These are phyloP conservation scores for Candida gorgasii DNA, from an alignment of 805 yeast species.

Conservation along the genomic window DNA sequence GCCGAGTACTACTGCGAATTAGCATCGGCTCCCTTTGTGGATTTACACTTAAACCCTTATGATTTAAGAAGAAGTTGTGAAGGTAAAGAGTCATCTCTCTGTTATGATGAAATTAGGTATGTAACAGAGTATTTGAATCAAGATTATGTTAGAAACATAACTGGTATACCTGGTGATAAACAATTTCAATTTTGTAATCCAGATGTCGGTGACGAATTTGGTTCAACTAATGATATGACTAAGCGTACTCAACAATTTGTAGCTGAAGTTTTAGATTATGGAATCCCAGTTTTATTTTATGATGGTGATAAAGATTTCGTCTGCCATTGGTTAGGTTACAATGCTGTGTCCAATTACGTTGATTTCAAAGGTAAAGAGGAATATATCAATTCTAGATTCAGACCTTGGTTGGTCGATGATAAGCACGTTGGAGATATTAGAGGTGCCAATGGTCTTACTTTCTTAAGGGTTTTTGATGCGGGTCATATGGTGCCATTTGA, in stretches of 20 bases:
- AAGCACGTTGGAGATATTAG: slow-evolving; percentile 32
- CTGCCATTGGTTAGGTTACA: slow-evolving; percentile 90
- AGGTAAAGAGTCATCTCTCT: slow-evolving; percentile 22
- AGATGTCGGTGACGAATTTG: slow-evolving; percentile 44
- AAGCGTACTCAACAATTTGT: slow-evolving; percentile 63
- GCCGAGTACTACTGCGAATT: slow-evolving; percentile 11
- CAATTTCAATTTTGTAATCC: slow-evolving; percentile 41
- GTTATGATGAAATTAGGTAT: slow-evolving; percentile 51
- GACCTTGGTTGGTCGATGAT: slow-evolving; percentile 42
- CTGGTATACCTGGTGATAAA: slow-evolving; percentile 52
- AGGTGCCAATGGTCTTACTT: slow-evolving; percentile 32
- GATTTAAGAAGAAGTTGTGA: slow-evolving; percentile 15
- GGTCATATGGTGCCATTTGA: slow-evolving; percentile 45
- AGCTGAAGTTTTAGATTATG: slow-evolving; percentile 43
- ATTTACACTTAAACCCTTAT: slow-evolving; percentile 10
- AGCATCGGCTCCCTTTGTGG: slow-evolving; percentile 7
- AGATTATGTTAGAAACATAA: slow-evolving; percentile 49
- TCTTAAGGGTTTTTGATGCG: slow-evolving; percentile 36
- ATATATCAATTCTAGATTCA: slow-evolving; percentile 19
- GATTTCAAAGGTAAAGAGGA: slow-evolving; percentile 18
- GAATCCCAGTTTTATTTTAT: slow-evolving; percentile 75
- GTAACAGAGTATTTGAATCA: slow-evolving; percentile 52
- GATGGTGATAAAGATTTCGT: slow-evolving; percentile 93
- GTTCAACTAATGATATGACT: slow-evolving; percentile 58
- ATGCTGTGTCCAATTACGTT: slow-evolving; percentile 46